Evolutionary conservation across 2,329 filamentous ascomycete genomes (phyloP).

Genomic region (Pleomassaria siparia): DNA sequence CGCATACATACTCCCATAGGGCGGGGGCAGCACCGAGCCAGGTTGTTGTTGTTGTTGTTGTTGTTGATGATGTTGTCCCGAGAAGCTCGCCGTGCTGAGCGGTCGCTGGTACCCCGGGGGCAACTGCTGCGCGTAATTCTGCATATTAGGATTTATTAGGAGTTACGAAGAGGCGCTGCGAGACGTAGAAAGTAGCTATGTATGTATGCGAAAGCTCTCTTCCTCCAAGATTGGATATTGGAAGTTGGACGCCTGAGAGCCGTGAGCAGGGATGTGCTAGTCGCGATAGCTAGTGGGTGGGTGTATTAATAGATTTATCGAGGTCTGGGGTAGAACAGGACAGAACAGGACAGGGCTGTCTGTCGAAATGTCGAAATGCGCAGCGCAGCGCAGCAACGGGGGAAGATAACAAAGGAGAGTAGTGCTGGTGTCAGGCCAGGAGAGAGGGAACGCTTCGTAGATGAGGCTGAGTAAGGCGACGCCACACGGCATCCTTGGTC

Average conservation of each 20-base stretch:
- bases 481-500: constrained; percentile 1
- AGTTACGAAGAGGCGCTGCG: too few relatives aligned
- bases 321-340: not conserved
- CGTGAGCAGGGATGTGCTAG: constrained; percentile 1
- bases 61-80: too few relatives aligned
- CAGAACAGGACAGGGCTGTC: not conserved
- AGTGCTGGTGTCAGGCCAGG: not conserved
- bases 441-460: not conserved
- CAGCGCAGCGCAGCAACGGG: not conserved
- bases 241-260: not conserved
- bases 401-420: not conserved
- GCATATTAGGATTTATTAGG: constrained; percentile 33
- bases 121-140: constrained; percentile 28
- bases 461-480: not conserved
- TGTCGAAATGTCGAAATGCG: not conserved
- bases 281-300: not conserved
- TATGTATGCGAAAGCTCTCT: too few relatives aligned
- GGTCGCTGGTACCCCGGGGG: constrained; percentile 33
- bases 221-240: not conserved
- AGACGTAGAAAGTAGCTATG: too few relatives aligned
- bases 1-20: constrained; percentile 34
- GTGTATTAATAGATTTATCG: not conserved
- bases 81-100: constrained; percentile 33
- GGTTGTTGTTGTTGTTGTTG: too few relatives aligned
- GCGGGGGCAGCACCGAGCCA: constrained; percentile 26